Base-by-base conservation (phyloP, 2,329 filamentous ascomycete genomes). In the Rutstroemia sp. region DNA sequence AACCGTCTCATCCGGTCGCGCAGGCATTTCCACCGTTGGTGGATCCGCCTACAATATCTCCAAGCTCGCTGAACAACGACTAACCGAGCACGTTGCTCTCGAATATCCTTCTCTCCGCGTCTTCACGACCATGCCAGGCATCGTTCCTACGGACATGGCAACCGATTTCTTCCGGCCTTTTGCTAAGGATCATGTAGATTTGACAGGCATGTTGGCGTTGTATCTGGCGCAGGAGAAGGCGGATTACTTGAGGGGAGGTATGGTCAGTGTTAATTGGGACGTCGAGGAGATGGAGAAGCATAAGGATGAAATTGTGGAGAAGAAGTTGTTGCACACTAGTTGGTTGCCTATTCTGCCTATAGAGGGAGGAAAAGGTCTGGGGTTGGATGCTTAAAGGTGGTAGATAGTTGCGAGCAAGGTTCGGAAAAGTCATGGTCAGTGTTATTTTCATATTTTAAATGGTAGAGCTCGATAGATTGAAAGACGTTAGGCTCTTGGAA, bases 41-140 rank as follows among this genome's bases (percentile, higher is more conserved):
- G 45, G 37, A n/a, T 55, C 45, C 6, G 18, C 45, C 9, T 55
- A 55, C 10, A 34, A 37, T 25, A 42, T 50, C 12, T 49, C 23
- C 6, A 55, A 55, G 14, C 25, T 55, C 5, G n/a, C 25, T 10
- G 52, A 49, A 34, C 34, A 54, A 6, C 34, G 46, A 8, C 18
- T 55, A 18, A n/a, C 9, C 9, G 52, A 55, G 14, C 37, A 30
- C 12, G 10, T 39, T 5, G 4, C n/a, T 5, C 1, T 41, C 14
- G 78, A 81, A 59, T 75, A 80, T 60, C 63, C 62, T 8, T 66
- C 71, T 9, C 63, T 76, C 47, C 74, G 74, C 0, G 59, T 78
- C 1, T 62, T 78, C 9, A 71, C 71, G n/a, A 70, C 78, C 4
- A 75, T 79, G 63, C 77, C 77, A 0, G 78, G 77, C 2, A 71